Evolutionary conservation across 805 yeast genomes (phyloP).

Genomic region (Candida chauliodis): DNA sequence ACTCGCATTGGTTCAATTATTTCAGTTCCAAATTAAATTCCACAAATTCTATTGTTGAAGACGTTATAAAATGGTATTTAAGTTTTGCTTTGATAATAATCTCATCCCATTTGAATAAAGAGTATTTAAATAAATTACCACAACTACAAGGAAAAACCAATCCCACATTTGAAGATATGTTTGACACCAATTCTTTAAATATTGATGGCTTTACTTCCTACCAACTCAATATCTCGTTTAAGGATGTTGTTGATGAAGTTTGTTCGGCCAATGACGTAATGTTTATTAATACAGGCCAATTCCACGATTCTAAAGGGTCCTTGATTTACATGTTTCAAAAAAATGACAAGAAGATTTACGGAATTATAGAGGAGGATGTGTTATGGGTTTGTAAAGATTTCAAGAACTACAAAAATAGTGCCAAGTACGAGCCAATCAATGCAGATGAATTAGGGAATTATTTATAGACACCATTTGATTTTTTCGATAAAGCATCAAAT

Average conservation of each 20-base stretch:
- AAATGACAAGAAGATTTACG: constrained; percentile 23
- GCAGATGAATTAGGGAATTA: constrained; percentile 22
- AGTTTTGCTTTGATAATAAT: constrained; percentile 13
- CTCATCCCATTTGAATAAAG: constrained; percentile 5
- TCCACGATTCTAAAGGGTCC: constrained; percentile 34
- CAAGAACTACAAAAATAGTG: background rate
- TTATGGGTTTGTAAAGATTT: constrained; percentile 40
- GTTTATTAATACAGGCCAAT: constrained; percentile 30
- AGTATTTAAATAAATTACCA: background rate
- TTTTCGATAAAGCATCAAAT: background rate
- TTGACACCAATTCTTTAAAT: background rate
- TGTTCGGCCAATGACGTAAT: constrained; percentile 51
- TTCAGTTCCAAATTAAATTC: constrained; percentile 10
- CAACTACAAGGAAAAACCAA: background rate
- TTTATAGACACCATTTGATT: background rate
- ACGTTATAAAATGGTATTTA: constrained; percentile 15
- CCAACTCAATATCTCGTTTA: constrained; percentile 47
- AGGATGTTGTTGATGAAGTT: constrained; percentile 60
- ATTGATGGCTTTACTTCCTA: constrained; percentile 41
- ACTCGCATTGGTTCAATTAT: constrained; percentile 23
- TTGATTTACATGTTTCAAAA: constrained; percentile 30
- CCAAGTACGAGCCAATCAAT: constrained; percentile 40
- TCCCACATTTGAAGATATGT: constrained; percentile 5
- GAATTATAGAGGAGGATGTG: constrained; percentile 64
- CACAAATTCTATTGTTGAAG: background rate